phyloP scores from a whole-genome alignment of 441 rosid species.

The Hura crepitans region DNA sequence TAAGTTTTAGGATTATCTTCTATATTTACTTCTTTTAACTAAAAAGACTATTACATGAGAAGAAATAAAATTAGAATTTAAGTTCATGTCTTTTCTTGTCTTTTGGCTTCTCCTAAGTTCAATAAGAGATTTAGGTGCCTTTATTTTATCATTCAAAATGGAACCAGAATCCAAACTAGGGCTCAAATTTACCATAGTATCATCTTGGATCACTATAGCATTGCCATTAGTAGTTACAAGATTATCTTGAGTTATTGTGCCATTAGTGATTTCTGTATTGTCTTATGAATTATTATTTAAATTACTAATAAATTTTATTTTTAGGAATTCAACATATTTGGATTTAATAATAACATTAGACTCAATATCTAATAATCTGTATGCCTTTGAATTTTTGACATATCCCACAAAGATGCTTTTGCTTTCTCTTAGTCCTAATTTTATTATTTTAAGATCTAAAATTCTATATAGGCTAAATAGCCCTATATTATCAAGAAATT shows the following conservation, averaged over 20 bases:
- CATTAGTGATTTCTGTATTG: too few species aligned
- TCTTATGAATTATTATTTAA: neutral
- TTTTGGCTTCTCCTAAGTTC: too few species aligned
- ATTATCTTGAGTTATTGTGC: neutral
- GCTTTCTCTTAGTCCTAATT: neutral
- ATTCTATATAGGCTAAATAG: neutral
- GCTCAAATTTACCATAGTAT: too few species aligned
- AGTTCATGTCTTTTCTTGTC: too few species aligned
- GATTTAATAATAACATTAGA: slow-evolving; percentile 9
- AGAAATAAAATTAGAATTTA: too few species aligned
- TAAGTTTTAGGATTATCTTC: neutral
- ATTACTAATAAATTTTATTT: neutral
- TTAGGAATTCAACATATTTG: neutral
- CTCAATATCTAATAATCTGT: neutral
- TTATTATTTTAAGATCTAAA: neutral
- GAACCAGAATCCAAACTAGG: too few species aligned
- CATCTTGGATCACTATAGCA: neutral
- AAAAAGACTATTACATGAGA: too few species aligned
- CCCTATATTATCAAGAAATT: too few species aligned
- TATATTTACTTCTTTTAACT: too few species aligned
- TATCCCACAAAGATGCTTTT: neutral
- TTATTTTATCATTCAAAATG: too few species aligned
- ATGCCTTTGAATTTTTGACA: slow-evolving; percentile 5
- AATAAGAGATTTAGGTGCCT: too few species aligned
- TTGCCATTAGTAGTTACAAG: too few species aligned